Evolutionary conservation across 768 basidiomycete species (phyloP).

Genomic region (Cystofilobasidium bisporidii): DNA sequence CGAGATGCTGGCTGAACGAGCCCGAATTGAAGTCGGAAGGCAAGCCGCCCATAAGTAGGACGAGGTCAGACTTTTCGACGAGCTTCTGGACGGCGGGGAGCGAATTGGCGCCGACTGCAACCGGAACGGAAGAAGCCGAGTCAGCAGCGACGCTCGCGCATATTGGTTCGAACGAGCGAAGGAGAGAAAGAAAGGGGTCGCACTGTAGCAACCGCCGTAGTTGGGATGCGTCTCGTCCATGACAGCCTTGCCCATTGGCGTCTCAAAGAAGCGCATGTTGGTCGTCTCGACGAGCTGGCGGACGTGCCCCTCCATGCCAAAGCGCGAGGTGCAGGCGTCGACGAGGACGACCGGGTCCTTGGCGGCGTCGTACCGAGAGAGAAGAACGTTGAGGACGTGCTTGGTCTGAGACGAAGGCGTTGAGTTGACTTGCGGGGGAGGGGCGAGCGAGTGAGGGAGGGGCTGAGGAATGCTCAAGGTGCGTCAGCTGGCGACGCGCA

Average conservation of each 20-base stretch:
- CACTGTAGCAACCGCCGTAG: constrained; percentile 65
- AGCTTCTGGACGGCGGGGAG: constrained; percentile 57
- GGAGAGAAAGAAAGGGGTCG: neutral
- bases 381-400: constrained; percentile 23
- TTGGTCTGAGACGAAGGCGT: constrained; percentile 24
- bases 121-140: neutral
- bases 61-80: constrained; percentile 65
- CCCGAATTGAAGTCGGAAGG: constrained; percentile 77
- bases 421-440: constrained; percentile 20
- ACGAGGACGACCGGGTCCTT: constrained; percentile 48
- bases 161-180: too few species aligned
- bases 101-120: constrained; percentile 63
- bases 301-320: constrained; percentile 55
- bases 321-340: constrained; percentile 55
- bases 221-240: constrained; percentile 61
- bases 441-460: constrained; percentile 34
- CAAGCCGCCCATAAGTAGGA: constrained; percentile 57
- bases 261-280: constrained; percentile 57
- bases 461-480: constrained; percentile 26
- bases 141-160: too few species aligned
- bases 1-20: constrained; percentile 16
- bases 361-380: constrained; percentile 37
- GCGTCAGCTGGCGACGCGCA: too few species aligned
- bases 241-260: constrained; percentile 55
- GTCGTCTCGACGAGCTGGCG: constrained; percentile 56